A percentile compares a stretch with the other conserved stretches of the same genome.
Conservation (phyloP, 345 rosid species). For the Eucalyptus dawsonii region DNA sequence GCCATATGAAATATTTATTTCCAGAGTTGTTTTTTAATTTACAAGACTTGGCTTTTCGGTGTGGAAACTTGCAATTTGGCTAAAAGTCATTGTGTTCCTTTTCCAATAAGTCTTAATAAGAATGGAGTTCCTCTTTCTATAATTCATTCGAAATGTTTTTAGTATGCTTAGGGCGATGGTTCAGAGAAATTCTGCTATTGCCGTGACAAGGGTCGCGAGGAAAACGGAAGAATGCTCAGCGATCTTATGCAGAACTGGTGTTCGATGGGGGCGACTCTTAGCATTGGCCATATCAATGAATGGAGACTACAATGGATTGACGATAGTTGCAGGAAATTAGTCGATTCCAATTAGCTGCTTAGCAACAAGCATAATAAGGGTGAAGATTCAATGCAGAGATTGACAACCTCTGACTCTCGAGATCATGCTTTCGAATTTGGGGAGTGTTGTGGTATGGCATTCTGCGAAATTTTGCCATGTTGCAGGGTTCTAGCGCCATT, state of each 20-base stretch:
- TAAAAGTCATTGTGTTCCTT: too few relatives aligned
- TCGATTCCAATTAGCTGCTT: neutral
- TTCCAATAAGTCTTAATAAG: too few relatives aligned
- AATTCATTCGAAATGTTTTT: neutral
- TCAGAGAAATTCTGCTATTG: neutral
- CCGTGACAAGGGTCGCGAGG: neutral
- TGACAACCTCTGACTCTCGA: neutral
- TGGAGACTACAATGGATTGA: neutral
- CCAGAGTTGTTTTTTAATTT: too few relatives aligned
- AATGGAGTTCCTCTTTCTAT: too few relatives aligned
- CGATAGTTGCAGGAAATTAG: neutral
- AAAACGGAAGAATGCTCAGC: neutral
- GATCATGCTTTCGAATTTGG: neutral
- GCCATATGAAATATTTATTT: too few relatives aligned
- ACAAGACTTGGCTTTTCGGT: too few relatives aligned
- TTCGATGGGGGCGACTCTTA: neutral
- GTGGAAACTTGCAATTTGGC: too few relatives aligned
- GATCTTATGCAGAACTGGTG: neutral
- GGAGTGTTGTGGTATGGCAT: neutral
- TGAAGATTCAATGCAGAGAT: neutral
- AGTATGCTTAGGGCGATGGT: neutral
- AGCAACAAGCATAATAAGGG: neutral
- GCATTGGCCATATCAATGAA: neutral
- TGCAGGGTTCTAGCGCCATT: slow-evolving; percentile 47
- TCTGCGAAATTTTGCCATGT: neutral